Conservation (phyloP, 1,284 basidiomycete species). For the Vanrija sp. region DNA sequence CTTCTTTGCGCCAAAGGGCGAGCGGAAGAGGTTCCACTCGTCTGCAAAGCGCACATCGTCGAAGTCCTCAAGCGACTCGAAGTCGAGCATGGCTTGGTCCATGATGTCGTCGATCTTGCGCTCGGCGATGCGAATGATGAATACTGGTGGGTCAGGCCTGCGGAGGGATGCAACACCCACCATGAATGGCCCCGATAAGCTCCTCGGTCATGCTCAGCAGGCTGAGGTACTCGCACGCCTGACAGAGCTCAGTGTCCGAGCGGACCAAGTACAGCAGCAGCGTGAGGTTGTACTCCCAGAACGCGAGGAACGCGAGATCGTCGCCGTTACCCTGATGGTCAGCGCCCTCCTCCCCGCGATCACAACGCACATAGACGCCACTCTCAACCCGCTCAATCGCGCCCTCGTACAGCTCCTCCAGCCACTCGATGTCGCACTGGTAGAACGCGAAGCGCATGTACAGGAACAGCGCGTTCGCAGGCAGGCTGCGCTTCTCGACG, state of each 20-base stretch:
- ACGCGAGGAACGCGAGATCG: constrained; percentile 78
- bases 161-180: constrained; percentile 50
- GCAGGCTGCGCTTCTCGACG: constrained; percentile 64
- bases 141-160: constrained; percentile 57
- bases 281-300: constrained; percentile 92
- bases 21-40: constrained; percentile 87
- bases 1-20: constrained; percentile 55
- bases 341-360: not conserved
- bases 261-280: constrained; percentile 85
- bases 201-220: constrained; percentile 58
- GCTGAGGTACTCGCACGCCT: constrained; percentile 72
- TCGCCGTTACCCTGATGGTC: constrained; percentile 65
- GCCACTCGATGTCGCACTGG: constrained; percentile 78
- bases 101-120: constrained; percentile 80
- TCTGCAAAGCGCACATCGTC: constrained; percentile 88
- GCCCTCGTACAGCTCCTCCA: constrained; percentile 86
- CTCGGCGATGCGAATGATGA: constrained; percentile 90
- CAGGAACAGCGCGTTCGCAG: constrained; percentile 76
- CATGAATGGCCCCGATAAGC: constrained; percentile 89
- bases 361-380: constrained; percentile 72
- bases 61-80: constrained; percentile 71
- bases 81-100: constrained; percentile 78
- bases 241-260: constrained; percentile 70
- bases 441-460: constrained; percentile 81
- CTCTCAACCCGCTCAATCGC: constrained; percentile 90